phyloP scores from a whole-genome alignment of 176 grass and related monocot genomes.

The Bothriochloa decipiens region DNA sequence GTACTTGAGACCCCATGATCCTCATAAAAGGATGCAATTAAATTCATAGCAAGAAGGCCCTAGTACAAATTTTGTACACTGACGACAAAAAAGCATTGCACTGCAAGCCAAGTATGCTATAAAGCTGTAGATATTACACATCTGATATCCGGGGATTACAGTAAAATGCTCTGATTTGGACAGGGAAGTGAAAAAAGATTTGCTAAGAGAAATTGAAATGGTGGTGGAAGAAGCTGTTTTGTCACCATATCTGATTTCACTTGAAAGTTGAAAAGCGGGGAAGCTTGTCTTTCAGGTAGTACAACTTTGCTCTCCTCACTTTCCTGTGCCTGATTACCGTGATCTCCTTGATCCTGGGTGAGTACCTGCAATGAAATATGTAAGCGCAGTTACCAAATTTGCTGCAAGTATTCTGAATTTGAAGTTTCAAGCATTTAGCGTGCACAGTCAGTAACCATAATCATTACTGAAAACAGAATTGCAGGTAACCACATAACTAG shows the following conservation, averaged over 20 bases:
- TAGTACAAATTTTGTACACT: constrained; percentile 34
- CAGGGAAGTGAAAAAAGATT: constrained; percentile 23
- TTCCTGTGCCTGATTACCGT: constrained; percentile 92
- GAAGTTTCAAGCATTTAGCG: constrained; percentile 16
- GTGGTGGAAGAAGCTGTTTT: constrained; percentile 27
- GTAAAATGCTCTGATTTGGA: constrained; percentile 40
- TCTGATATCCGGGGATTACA: constrained; percentile 42
- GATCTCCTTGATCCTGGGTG: constrained; percentile 96
- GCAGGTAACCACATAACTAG: constrained; percentile 10
- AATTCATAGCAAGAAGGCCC: neutral
- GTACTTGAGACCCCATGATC: neutral
- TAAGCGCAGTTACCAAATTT: neutral
- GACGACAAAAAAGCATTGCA: constrained; percentile 14
- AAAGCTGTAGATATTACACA: constrained; percentile 40
- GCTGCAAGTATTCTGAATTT: constrained; percentile 1
- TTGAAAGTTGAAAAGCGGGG: constrained; percentile 98
- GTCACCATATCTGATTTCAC: constrained; percentile 49
- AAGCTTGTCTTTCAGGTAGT: constrained; percentile 92
- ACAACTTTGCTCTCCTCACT: constrained; percentile 95
- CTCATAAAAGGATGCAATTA: constrained; percentile 30
- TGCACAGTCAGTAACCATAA: neutral
- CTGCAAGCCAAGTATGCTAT: constrained; percentile 18
- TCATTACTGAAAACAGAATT: neutral
- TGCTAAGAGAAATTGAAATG: constrained; percentile 37
- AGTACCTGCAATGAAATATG: constrained; percentile 66